phyloP scores from a whole-genome alignment of 2,329 filamentous ascomycete genomes.

The Arthrobotrys megalospora region DNA sequence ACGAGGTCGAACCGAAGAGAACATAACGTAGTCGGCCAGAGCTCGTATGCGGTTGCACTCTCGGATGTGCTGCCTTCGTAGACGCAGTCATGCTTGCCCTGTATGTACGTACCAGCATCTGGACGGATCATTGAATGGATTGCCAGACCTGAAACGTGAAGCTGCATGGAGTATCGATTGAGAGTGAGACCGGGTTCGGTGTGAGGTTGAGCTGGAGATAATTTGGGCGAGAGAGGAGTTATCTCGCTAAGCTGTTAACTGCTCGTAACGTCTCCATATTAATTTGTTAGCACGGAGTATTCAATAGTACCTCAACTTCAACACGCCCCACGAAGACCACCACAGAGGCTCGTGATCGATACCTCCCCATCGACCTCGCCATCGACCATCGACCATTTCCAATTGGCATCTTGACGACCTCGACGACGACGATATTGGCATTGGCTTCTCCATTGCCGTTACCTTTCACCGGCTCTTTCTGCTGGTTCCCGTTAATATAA shows the following conservation, averaged over 20 bases:
- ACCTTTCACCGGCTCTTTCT: too few species aligned
- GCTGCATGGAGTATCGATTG: conserved; percentile 24
- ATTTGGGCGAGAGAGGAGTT: conserved; percentile 29
- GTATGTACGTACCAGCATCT: too few species aligned
- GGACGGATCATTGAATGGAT: not conserved
- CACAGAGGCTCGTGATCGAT: too few species aligned
- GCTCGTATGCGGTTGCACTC: conserved; percentile 40
- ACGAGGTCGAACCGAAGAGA: conserved; percentile 18
- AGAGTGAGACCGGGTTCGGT: conserved; percentile 36
- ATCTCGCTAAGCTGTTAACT: conserved; percentile 29
- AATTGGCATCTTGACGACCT: not conserved
- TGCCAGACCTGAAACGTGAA: conserved; percentile 16
- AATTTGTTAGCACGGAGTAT: too few species aligned
- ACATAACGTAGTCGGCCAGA: not conserved
- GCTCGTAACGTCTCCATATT: not conserved
- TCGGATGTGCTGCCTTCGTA: conserved; percentile 29
- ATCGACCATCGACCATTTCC: too few species aligned
- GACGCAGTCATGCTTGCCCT: not conserved
- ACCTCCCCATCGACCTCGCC: too few species aligned
- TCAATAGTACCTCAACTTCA: too few species aligned
- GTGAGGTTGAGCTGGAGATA: conserved; percentile 32
- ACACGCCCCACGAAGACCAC: too few species aligned
- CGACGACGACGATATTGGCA: too few species aligned
- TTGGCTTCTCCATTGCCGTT: too few species aligned
- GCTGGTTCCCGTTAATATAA: too few species aligned